A percentile compares a stretch with the other conserved stretches of the same genome.
These are phyloP conservation scores for Colletotrichum nymphaeae DNA, from an alignment of 2,329 filamentous ascomycete genomes.

Conservation along the genomic window DNA sequence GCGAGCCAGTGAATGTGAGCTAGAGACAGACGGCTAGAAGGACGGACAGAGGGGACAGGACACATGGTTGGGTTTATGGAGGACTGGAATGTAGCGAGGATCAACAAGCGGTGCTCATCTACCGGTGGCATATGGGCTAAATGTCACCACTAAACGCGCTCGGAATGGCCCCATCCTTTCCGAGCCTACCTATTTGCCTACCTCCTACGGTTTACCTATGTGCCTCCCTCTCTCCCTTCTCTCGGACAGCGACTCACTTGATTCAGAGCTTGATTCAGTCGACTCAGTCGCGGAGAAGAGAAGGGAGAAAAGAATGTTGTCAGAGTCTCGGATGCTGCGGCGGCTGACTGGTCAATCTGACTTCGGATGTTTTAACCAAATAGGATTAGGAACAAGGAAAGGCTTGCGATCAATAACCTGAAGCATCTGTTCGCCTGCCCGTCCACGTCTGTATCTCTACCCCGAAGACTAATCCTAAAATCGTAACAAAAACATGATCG, in stretches of 20 bases:
- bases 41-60: neutral
- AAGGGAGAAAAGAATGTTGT: neutral
- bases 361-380: neutral
- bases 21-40: neutral
- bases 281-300: neutral
- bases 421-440: neutral
- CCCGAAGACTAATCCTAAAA: constrained; percentile 10
- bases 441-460: neutral
- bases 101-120: neutral
- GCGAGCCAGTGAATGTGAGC: neutral
- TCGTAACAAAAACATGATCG: neutral
- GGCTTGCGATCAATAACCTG: neutral
- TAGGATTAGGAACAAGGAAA: neutral
- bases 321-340: neutral
- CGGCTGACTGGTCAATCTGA: neutral
- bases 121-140: neutral
- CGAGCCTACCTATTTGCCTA: neutral
- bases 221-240: neutral
- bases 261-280: neutral
- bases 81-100: neutral
- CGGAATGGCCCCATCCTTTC: neutral
- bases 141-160: neutral
- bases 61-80: neutral
- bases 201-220: too few species aligned
- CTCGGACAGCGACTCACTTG: neutral